phyloP scores from a whole-genome alignment of 108 stramenopile genomes.

The Pseudonitzschia pungens region DNA sequence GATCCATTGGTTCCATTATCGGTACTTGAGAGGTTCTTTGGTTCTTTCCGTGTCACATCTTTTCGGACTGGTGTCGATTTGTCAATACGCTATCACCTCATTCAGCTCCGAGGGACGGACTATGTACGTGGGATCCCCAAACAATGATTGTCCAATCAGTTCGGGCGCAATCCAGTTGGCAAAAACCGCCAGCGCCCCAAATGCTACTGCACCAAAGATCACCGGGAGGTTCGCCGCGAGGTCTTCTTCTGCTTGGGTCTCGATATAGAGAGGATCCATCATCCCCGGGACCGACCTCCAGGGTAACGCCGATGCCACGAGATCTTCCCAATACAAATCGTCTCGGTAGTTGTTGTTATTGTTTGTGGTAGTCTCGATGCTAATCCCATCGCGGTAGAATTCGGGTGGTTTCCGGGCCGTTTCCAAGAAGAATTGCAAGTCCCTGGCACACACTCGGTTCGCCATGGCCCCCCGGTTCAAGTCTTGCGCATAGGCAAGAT shows the following conservation, averaged over 20 bases:
- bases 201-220: slow-evolving; percentile 2
- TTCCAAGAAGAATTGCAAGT: slow-evolving; percentile 37
- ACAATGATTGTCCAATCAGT: slow-evolving; percentile 34
- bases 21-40: no score
- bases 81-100: slow-evolving; percentile 12
- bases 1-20: no score
- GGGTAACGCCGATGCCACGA: slow-evolving; percentile 16
- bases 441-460: slow-evolving; percentile 36
- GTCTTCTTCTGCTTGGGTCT: slow-evolving; percentile 14
- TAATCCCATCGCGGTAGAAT: not conserved
- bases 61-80: not conserved
- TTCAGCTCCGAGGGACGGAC: slow-evolving; percentile 24
- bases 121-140: slow-evolving; percentile 28
- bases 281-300: slow-evolving; percentile 35
- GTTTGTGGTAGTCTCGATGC: not conserved
- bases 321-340: slow-evolving; percentile 29
- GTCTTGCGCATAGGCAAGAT: slow-evolving; percentile 34
- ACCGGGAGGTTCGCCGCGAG: not conserved
- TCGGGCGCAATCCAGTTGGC: slow-evolving; percentile 27
- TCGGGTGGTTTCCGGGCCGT: slow-evolving; percentile 11
- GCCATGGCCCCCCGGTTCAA: slow-evolving; percentile 20
- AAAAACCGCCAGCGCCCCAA: slow-evolving; percentile 10
- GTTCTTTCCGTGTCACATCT: no score
- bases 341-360: not conserved
- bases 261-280: slow-evolving; percentile 31